Evolutionary conservation across 1,284 basidiomycete species (phyloP).

Genomic region (Leccinum pachyderme): DNA sequence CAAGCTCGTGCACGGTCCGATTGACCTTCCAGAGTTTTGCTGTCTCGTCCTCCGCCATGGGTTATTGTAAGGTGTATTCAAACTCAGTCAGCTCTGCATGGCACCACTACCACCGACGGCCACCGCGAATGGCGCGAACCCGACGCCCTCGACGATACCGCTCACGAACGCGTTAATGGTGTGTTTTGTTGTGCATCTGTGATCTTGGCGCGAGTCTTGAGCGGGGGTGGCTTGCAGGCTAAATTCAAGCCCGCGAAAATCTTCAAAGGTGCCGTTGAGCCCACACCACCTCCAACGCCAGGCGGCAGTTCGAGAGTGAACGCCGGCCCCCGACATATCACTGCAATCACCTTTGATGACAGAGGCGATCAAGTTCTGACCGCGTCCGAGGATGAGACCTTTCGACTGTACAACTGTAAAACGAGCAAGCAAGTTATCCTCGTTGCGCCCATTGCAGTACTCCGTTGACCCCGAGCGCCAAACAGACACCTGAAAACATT

Average conservation of each 20-base stretch:
- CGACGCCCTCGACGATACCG: slow-evolving; percentile 34
- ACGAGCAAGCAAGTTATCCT: slow-evolving; percentile 82
- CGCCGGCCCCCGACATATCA: slow-evolving; percentile 67
- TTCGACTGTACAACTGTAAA: slow-evolving; percentile 86
- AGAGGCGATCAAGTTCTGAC: slow-evolving; percentile 84
- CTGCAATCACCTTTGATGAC: slow-evolving; percentile 90
- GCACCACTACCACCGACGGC: slow-evolving; percentile 31
- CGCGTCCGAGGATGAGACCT: slow-evolving; percentile 90
- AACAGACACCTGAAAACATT: slow-evolving; percentile 72
- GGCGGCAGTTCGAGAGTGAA: slow-evolving; percentile 41
- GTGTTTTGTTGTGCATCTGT: slow-evolving; percentile 7
- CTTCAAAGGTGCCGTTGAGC: slow-evolving; percentile 76
- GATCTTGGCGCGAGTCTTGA: neutral
- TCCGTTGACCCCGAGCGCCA: slow-evolving; percentile 11
- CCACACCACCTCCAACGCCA: slow-evolving; percentile 48
- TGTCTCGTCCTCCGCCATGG: slow-evolving; percentile 72
- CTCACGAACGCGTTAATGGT: slow-evolving; percentile 50
- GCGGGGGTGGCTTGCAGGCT: slow-evolving; percentile 38
- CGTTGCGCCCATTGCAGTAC: slow-evolving; percentile 24
- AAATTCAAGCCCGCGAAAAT: slow-evolving; percentile 88
- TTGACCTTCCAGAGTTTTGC: slow-evolving; percentile 95
- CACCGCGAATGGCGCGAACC: slow-evolving; percentile 36
- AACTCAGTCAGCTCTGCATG: slow-evolving; percentile 33
- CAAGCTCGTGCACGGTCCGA: slow-evolving; percentile 95
- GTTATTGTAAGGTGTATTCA: slow-evolving; percentile 29